Evolutionary conservation across 2,329 filamentous ascomycete species (phyloP).

Genomic region (Diaporthe vexans): DNA sequence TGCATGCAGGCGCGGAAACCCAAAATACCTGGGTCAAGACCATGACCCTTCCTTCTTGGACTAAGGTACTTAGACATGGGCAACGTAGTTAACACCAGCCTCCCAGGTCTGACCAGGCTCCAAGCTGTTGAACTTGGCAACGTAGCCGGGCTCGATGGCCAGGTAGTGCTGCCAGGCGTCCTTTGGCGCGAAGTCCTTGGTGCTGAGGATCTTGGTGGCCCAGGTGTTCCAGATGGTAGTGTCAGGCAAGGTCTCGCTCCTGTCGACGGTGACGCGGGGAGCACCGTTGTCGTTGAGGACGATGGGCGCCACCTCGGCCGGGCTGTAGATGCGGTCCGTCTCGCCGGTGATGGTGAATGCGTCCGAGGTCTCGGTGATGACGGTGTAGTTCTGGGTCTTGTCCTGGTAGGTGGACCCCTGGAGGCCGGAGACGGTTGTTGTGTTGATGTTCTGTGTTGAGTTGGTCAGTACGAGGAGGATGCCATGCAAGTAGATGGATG

Average conservation of each 20-base stretch:
- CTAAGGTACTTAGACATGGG: not conserved
- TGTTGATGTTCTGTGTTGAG: constrained; percentile 20
- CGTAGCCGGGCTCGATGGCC: constrained; percentile 28
- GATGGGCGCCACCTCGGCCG: constrained; percentile 7
- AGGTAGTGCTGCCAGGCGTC: constrained; percentile 34
- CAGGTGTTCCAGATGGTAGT: constrained; percentile 34
- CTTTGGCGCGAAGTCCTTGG: constrained; percentile 27
- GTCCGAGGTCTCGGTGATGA: constrained; percentile 30
- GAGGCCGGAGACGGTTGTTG: constrained; percentile 27
- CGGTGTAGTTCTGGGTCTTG: constrained; percentile 35
- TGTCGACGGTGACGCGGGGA: constrained; percentile 19
- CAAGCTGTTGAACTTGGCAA: constrained; percentile 19
- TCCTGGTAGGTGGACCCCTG: constrained; percentile 31
- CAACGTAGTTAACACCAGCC: constrained; percentile 17
- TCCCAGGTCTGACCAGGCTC: constrained; percentile 28
- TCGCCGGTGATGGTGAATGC: constrained; percentile 23
- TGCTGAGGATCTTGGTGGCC: constrained; percentile 23
- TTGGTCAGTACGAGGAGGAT: not conserved
- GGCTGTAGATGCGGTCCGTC: constrained; percentile 35
- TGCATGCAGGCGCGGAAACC: too few species aligned
- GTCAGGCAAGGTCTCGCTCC: constrained; percentile 21
- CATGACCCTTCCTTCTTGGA: too few species aligned
- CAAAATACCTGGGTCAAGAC: not conserved
- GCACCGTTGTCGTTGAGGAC: constrained; percentile 19
- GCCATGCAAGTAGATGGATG: too few species aligned